These are phyloP conservation scores for Trichophyton simii DNA, from an alignment of 2,329 filamentous ascomycete species.

Conservation along the genomic window DNA sequence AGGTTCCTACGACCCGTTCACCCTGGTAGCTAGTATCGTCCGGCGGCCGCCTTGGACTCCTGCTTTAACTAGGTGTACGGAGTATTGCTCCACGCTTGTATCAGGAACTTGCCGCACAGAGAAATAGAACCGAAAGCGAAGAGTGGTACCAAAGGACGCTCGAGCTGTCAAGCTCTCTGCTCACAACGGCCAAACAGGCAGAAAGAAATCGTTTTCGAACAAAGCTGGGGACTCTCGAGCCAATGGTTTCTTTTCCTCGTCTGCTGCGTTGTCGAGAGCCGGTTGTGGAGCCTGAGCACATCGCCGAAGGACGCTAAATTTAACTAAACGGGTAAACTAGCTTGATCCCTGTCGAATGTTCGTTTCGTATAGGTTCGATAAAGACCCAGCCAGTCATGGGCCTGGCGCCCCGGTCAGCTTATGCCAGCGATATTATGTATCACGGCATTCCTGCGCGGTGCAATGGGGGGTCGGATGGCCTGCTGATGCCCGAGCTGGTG, in stretches of 20 bases:
- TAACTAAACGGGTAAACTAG: slow-evolving; percentile 4
- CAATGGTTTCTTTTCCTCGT: slow-evolving; percentile 2
- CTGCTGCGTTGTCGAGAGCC: neutral
- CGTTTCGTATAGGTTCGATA: slow-evolving; percentile 1
- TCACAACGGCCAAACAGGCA: neutral
- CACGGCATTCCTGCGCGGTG: neutral
- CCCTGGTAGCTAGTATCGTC: no score
- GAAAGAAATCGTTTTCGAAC: neutral
- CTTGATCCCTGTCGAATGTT: slow-evolving; percentile 1
- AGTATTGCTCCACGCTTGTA: no score
- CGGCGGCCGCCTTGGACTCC: no score
- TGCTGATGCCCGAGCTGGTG: neutral
- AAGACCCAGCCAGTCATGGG: neutral
- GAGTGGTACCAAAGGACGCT: neutral
- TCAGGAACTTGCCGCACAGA: no score
- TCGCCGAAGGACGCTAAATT: slow-evolving; percentile 2
- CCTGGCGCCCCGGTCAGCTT: neutral
- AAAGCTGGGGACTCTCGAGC: neutral
- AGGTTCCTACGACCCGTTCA: no score
- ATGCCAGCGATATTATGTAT: neutral
- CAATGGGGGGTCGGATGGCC: neutral
- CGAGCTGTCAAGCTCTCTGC: neutral
- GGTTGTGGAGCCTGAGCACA: slow-evolving; percentile 2
- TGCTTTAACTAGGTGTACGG: no score
- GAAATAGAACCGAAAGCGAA: neutral